Percentiles rank a stretch among this genome's conserved stretches.
These are phyloP conservation scores for Sequoiadendron giganteum DNA, from an alignment of 75 land plant species.

Conservation along the genomic window DNA sequence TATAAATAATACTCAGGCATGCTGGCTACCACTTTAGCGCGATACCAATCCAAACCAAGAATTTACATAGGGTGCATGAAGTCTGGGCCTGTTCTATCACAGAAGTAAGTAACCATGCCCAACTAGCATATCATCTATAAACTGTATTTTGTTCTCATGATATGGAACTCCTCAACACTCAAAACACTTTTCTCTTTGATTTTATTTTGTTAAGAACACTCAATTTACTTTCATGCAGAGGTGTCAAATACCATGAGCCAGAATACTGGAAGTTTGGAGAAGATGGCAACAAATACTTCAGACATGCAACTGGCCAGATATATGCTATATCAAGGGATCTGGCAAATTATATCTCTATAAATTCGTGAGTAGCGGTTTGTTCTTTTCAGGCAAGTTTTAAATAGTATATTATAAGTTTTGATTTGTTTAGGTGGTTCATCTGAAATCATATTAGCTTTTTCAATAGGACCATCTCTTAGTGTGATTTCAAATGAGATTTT, in stretches of 20 bases:
- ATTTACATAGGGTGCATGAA: conserved; percentile 51
- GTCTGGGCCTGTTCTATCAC: conserved; percentile 45
- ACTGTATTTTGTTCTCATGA: too few species aligned
- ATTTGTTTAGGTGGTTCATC: too few species aligned
- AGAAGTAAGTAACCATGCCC: conserved; percentile 20
- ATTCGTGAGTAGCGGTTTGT: conserved; percentile 25
- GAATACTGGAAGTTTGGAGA: conserved; percentile 73
- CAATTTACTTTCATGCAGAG: conserved; percentile 28
- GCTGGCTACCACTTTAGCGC: conserved; percentile 36
- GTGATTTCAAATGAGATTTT: too few species aligned
- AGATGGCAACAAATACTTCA: conserved; percentile 63
- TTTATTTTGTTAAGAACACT: too few species aligned
- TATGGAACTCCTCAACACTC: too few species aligned
- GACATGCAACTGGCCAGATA: conserved; percentile 66
- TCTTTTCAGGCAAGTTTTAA: too few species aligned
- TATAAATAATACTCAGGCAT: conserved; percentile 16
- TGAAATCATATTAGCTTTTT: too few species aligned
- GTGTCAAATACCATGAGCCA: conserved; percentile 69
- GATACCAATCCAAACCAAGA: conserved; percentile 33
- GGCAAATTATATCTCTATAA: conserved; percentile 48
- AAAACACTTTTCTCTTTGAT: too few species aligned
- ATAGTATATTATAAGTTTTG: too few species aligned
- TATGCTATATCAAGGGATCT: conserved; percentile 65
- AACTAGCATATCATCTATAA: neutral
- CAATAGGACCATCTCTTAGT: too few species aligned